Evolutionary conservation across 139 green algal genomes (phyloP).

Genomic region (Diplosphaera chodatii): DNA sequence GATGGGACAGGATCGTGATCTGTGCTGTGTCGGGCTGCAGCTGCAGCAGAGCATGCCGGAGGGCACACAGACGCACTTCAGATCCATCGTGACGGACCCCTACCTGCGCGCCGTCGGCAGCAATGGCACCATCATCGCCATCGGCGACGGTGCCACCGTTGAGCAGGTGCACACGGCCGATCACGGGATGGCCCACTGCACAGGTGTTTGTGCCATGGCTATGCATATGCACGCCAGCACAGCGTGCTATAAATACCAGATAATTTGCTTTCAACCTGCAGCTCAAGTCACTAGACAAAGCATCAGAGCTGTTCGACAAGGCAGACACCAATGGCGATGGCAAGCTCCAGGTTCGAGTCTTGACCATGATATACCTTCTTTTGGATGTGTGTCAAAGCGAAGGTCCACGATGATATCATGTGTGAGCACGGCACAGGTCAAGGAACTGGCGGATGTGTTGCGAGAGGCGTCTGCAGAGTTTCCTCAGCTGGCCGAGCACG

Average conservation of each 20-base stretch:
- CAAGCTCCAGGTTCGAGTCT: constrained; percentile 18
- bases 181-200: too few species aligned
- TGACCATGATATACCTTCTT: too few species aligned
- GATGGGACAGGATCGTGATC: too few species aligned
- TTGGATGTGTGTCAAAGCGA: too few species aligned
- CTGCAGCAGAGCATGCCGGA: constrained; percentile 60
- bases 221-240: too few species aligned
- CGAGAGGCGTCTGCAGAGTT: constrained; percentile 53
- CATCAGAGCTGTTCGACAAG: constrained; percentile 55
- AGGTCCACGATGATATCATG: too few species aligned
- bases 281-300: constrained; percentile 43
- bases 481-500: constrained; percentile 75
- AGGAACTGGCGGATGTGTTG: constrained; percentile 52
- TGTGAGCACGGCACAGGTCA: too few species aligned
- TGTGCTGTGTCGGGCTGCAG: too few species aligned
- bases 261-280: too few species aligned
- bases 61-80: constrained; percentile 73
- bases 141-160: constrained; percentile 86
- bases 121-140: constrained; percentile 72
- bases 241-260: too few species aligned
- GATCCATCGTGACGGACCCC: constrained; percentile 77
- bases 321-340: constrained; percentile 52
- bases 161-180: too few species aligned
- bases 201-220: too few species aligned
- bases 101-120: constrained; percentile 73